phyloP scores from a whole-genome alignment of 202 grass and related monocot species.

The Musa balbisiana region DNA sequence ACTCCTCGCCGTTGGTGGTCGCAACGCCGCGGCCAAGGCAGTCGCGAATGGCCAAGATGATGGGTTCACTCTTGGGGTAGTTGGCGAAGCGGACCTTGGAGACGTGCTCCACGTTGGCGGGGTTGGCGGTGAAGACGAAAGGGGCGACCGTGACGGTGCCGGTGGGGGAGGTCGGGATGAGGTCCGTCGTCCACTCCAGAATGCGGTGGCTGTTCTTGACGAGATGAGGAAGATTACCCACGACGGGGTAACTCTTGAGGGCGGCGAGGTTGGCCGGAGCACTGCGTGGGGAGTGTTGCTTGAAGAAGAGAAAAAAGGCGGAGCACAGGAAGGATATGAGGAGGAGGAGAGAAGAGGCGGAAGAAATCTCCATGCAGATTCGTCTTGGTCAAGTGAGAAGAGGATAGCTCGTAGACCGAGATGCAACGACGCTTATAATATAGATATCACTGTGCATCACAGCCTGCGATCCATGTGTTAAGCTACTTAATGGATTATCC shows the following conservation, averaged over 20 bases:
- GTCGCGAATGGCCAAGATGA: background rate
- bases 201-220: conserved; percentile 39
- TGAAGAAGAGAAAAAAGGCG: conserved; percentile 15
- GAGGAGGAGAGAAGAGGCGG: conserved; percentile 1
- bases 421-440: too few species aligned
- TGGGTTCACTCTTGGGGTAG: background rate
- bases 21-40: background rate
- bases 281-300: background rate
- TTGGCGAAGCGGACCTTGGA: background rate
- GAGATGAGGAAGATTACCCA: conserved; percentile 41
- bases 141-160: conserved; percentile 28
- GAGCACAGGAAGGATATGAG: conserved; percentile 18
- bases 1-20: background rate
- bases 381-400: too few species aligned
- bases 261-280: background rate
- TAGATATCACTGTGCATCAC: too few species aligned
- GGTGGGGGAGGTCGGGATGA: conserved; percentile 17
- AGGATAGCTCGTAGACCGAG: too few species aligned
- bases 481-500: too few species aligned
- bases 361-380: too few species aligned
- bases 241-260: conserved; percentile 32
- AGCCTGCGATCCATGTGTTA: too few species aligned
- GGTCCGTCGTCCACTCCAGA: conserved; percentile 30
- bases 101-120: background rate
- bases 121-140: conserved; percentile 6